phyloP scores from a whole-genome alignment of 192 early-diverging fungal species.

The Podila clonocystis region DNA sequence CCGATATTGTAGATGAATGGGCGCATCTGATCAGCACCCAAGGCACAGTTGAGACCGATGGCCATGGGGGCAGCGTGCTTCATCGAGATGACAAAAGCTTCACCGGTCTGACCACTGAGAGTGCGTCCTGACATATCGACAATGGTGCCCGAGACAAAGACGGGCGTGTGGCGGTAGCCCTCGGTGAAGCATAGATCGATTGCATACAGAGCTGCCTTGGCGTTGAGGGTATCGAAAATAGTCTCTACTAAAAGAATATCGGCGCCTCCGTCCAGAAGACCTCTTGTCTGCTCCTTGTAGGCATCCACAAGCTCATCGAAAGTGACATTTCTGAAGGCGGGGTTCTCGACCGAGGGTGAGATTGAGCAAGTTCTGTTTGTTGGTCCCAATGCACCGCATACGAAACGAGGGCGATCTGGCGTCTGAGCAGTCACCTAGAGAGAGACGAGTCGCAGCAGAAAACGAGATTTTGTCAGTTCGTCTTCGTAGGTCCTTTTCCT shows the following conservation, averaged over 20 bases:
- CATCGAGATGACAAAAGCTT: constrained; percentile 92
- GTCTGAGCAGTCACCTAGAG: constrained; percentile 71
- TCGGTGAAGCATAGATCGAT: constrained; percentile 88
- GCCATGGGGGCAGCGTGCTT: constrained; percentile 84
- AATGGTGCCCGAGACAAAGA: constrained; percentile 92
- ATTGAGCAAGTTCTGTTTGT: constrained; percentile 97
- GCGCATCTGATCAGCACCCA: constrained; percentile 93
- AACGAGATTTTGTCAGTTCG: neutral
- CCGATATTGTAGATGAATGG: constrained; percentile 95
- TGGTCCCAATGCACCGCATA: constrained; percentile 88
- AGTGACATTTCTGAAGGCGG: constrained; percentile 91
- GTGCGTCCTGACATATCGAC: constrained; percentile 97
- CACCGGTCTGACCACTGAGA: constrained; percentile 95
- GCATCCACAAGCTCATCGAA: constrained; percentile 94
- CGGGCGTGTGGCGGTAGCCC: constrained; percentile 68
- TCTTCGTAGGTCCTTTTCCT: neutral
- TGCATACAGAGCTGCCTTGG: constrained; percentile 95
- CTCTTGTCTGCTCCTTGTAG: constrained; percentile 91
- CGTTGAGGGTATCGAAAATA: constrained; percentile 98
- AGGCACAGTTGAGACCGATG: constrained; percentile 90
- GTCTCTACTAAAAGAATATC: constrained; percentile 96
- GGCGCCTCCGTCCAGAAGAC: constrained; percentile 92
- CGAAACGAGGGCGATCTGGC: constrained; percentile 89
- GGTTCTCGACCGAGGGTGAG: constrained; percentile 97
- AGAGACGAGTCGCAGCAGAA: neutral